Base-by-base conservation (phyloP, 2,329 filamentous ascomycete species). In the Zymoseptoria crescenta region DNA sequence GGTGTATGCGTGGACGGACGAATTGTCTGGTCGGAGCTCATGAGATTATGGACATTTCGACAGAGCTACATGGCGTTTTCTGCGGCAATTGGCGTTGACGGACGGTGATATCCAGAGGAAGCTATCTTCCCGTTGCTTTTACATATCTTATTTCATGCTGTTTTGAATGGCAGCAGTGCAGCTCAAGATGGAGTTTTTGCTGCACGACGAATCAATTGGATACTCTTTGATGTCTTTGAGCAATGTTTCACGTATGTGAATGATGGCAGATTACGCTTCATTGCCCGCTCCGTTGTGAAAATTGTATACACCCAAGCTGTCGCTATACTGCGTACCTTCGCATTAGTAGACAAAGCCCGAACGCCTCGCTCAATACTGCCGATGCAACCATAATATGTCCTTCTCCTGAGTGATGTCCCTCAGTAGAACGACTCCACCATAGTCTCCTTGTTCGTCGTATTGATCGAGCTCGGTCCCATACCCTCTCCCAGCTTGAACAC, bases 351-450 rank as follows among this genome's bases (percentile, higher is more conserved):
- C 16, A 45, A 7, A 51, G 27, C 54, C 56, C 61, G 45, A 63
- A 63, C 61, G 59, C 61, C 61, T 50, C 61, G 61, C 59, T 63
- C 54, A 48, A 35, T 50, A 56, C 54, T 49, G 20, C 56, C 49
- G 45, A 6, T 55, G 48, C 21, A 45, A 21, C 29, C 57, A 54
- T 53, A 49, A 50, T 49, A 49, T 41, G 21, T 27, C 27, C 48
- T n/a, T 57, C 45, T 21, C 10, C 20, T 24, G 41, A 49, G 28
- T 51, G 13, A n/a, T 27, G 9, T n/a, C 13, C n/a, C 69, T 82
- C 82, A 99, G 80, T 99, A 99, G 80, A 97, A 99, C 70, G 90
- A 96, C 81, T 99, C 94, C 63, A 99, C 94, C 85, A 99, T 96
- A 66, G 91, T 94, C 75, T 97, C 93, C 84, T 96, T 97, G 80